A percentile compares a stretch with the other conserved stretches of the same genome.
Conservation (phyloP, 2,329 filamentous ascomycete species). For the Apiospora phragmitis region DNA sequence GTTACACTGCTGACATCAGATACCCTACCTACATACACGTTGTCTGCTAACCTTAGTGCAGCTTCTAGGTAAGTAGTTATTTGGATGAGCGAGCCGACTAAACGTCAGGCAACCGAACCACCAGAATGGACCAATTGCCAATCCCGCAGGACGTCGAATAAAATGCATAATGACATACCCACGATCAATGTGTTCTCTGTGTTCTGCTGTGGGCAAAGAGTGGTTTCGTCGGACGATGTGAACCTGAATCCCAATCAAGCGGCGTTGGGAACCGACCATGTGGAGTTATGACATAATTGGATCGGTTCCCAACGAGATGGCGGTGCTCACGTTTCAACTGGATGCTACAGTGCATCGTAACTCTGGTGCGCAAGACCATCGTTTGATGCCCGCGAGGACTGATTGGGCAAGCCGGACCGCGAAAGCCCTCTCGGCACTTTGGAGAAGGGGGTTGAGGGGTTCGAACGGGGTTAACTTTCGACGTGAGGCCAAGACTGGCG, state of each 20-base stretch:
- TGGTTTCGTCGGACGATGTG: background rate
- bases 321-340: slow-evolving; percentile 5
- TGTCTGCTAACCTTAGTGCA: background rate
- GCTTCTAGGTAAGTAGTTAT: background rate
- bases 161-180: slow-evolving; percentile 4
- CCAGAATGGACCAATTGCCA: background rate
- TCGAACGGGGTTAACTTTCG: background rate
- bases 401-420: background rate
- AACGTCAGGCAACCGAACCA: slow-evolving; percentile 1
- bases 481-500: background rate
- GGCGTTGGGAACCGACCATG: background rate
- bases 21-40: no score
- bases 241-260: background rate
- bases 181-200: no score
- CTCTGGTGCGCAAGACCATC: background rate
- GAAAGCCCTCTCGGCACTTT: background rate
- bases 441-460: background rate
- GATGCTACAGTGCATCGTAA: background rate
- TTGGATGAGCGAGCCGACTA: background rate
- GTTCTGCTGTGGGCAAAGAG: background rate
- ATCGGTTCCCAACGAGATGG: background rate
- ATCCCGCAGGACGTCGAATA: background rate
- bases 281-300: slow-evolving; percentile 12
- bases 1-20: background rate
- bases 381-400: slow-evolving; percentile 3